Base-by-base conservation (phyloP, 2,329 filamentous ascomycete genomes). In the Dactylella cylindrospora region DNA sequence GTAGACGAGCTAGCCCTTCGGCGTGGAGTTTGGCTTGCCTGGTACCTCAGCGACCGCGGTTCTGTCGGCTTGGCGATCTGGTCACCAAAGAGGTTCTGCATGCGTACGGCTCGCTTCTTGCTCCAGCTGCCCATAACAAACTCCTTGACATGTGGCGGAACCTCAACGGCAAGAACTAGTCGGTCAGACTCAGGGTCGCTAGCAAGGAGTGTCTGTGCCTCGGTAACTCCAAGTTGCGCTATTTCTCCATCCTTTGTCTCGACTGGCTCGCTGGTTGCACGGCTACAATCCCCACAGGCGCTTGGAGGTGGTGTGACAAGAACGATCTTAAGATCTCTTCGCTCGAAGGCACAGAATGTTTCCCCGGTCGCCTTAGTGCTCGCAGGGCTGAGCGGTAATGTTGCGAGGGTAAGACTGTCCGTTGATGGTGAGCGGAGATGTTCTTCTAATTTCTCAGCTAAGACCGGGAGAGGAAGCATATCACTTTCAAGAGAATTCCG, bases 51-150 rank as follows among this genome's bases (percentile, higher is more conserved):
- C 15, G 41, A 36, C n/a, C 15, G 17, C n/a, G 55, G 53, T 36
- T 61, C 55, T 22, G 55, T 53, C 19, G 55, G 55, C 39, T 25
- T 53, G 10, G 47, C 55, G 8, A 61, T 53, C 28, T 61, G 55
- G 17, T 61, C 55, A 5, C 55, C 55, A 15, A 47, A 53, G 33
- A 61, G 47, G 20, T 61, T 61, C 47, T 61, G 47, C 55, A 61
- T 61, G 5, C 55, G 55, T 4, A 61, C 55, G 10, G 55, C 55
- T 8, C 55, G 47, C 36, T 61, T 61, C 35, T 38, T 53, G 41
- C 55, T 61, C 55, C 55, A 61, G 47, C 55, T 61, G 31, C 55
- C 55, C 55, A 61, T 61, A 25, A 61, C 55, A 25, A 61, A 61
- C 25, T 61, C 55, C 17, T 49, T 47, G 55, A 61, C 55, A 23